Evolutionary conservation across 2,329 filamentous ascomycete species (phyloP), one percentile per base, ranked within the genome.

Genomic region (Microdochium nivale): DNA sequence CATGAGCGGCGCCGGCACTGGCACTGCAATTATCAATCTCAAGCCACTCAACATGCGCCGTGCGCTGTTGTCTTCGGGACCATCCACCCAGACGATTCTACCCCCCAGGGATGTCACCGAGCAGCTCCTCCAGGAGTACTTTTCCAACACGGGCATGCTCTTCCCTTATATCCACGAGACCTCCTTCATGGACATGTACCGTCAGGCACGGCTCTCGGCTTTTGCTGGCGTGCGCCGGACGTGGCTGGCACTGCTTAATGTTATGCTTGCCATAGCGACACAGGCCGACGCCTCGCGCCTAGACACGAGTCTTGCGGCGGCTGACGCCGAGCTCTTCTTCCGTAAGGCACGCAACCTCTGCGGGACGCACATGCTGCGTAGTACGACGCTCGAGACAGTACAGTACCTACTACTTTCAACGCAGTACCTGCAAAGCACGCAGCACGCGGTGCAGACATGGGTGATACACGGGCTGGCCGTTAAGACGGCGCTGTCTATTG

Each of bases 401-500:
- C 69, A 74, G 57, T 68, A 65, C 51, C 60, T 73, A 2, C 65
- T 75, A 0, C 44, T 75, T 2, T 63, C 68, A 55, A 65, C 65
- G 7, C 69, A 70, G 51, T 75, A 75, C 51, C 63, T 75, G 0
- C 71, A 75, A 57, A 71, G 71, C 9, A 73, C 72, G 1, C 69
- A 74, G 46, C 69, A 67, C 48, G 73, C 72, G 0, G 62, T 72
- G 2, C 67, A 74, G 51, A 68, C 72, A 10, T 76, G 72, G 71
- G 70, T 66, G 1, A 61, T 69, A 0, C 73, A 76, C 55, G 71
- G 73, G 1, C 60, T 75, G 5, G 67, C 71, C 2, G 66, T 74
- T 2, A 69, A 67, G 51, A 67, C 69, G 14, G 72, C 72, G 1
- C 62, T 71, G 23, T 69, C 72, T 48, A 60, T 76, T 7, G 72